These are phyloP conservation scores for Aspergillus wentii DNA, from an alignment of 495 filamentous ascomycete species.

Conservation along the genomic window DNA sequence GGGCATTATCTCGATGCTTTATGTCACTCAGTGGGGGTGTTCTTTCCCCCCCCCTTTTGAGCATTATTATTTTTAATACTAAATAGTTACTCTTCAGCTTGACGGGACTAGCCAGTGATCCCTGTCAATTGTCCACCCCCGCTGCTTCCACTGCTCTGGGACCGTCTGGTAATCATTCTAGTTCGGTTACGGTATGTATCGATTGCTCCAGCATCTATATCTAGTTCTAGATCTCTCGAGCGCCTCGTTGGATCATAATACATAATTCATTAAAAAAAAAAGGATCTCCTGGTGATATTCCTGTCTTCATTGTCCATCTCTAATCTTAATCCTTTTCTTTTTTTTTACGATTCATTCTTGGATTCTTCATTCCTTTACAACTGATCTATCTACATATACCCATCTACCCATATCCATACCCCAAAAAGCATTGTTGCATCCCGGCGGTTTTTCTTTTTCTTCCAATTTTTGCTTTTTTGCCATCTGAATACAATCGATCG, in stretches of 20 bases:
- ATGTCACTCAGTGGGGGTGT: too few relatives aligned
- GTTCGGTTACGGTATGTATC: background rate
- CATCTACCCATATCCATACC: slow-evolving; percentile 1
- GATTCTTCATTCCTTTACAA: slow-evolving; percentile 1
- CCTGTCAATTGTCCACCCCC: slow-evolving; percentile 16
- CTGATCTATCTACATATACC: slow-evolving; percentile 6
- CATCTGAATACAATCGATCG: slow-evolving; percentile 3
- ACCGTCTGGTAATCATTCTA: slow-evolving; percentile 2
- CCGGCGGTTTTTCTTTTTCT: slow-evolving; percentile 6
- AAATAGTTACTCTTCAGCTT: too few relatives aligned
- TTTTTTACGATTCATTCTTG: slow-evolving; percentile 3
- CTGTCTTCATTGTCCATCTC: background rate
- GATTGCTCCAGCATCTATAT: too few relatives aligned
- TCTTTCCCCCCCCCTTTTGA: too few relatives aligned
- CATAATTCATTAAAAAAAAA: background rate
- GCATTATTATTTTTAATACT: too few relatives aligned
- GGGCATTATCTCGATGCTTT: too few relatives aligned
- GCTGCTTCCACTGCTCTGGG: slow-evolving; percentile 25
- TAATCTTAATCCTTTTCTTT: slow-evolving; percentile 3
- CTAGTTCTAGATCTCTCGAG: slow-evolving; percentile 23
- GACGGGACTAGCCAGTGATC: slow-evolving; percentile 10
- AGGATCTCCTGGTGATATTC: slow-evolving; percentile 5
- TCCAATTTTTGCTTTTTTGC: slow-evolving; percentile 11
- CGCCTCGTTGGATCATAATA: slow-evolving; percentile 1
- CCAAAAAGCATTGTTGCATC: background rate